Conservation (phyloP, 768 basidiomycete genomes). For the Tulasnella sp. region DNA sequence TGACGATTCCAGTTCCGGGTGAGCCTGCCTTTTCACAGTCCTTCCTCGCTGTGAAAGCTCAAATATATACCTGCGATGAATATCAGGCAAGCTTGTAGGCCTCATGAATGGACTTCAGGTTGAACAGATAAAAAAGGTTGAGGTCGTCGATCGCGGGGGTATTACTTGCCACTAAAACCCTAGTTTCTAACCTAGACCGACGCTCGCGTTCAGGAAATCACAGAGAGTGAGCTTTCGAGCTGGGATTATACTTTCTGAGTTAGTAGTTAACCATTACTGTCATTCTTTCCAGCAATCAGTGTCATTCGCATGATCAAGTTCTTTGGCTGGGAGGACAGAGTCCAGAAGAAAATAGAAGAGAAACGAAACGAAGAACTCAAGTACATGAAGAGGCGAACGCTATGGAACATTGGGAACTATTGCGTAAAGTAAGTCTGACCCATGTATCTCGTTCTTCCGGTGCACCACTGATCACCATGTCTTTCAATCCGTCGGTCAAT, state of each 20-base stretch:
- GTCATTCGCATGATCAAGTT: conserved; percentile 59
- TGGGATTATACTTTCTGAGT: not conserved
- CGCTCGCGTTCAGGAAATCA: conserved; percentile 47
- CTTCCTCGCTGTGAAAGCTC: not conserved
- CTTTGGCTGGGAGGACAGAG: conserved; percentile 42
- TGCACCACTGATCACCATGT: not conserved
- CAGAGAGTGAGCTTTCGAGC: conserved; percentile 39
- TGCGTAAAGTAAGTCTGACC: conserved; percentile 31
- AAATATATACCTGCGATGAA: not conserved
- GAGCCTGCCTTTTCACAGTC: conserved; percentile 15
- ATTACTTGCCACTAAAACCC: not conserved
- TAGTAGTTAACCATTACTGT: not conserved
- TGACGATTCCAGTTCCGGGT: conserved; percentile 48
- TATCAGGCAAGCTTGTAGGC: conserved; percentile 33
- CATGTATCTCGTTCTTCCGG: not conserved
- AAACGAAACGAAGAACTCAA: conserved; percentile 54
- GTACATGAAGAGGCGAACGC: conserved; percentile 41
- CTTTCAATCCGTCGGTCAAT: conserved; percentile 31
- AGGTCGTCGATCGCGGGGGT: not conserved
- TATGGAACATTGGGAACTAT: conserved; percentile 38
- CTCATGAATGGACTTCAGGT: conserved; percentile 37
- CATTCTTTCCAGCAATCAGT: conserved; percentile 34
- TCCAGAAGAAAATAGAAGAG: conserved; percentile 40
- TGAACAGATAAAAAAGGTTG: conserved; percentile 39
- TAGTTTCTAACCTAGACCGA: conserved; percentile 32